A percentile compares a stretch with the other conserved stretches of the same genome.
Evolutionary conservation across 441 rosid genomes (phyloP).

Genomic region (Euphorbia celastroides): DNA sequence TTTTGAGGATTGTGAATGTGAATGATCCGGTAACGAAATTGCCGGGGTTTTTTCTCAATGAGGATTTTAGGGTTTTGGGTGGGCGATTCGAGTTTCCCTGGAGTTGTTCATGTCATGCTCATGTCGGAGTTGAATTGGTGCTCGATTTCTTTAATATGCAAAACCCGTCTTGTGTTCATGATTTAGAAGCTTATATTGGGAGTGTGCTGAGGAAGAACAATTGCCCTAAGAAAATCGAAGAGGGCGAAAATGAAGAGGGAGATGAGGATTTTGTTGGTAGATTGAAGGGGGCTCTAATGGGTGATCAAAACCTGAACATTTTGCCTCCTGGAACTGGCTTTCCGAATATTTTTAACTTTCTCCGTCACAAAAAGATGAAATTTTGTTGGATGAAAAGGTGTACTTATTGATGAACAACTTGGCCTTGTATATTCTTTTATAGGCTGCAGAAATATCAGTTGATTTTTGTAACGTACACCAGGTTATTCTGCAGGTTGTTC

Average conservation of each 20-base stretch:
- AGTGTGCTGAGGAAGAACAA: slow-evolving; percentile 27
- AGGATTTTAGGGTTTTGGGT: slow-evolving; percentile 65
- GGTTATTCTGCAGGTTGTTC: too few relatives aligned
- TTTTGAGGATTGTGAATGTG: slow-evolving; percentile 63
- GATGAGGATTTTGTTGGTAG: slow-evolving; percentile 24
- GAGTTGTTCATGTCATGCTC: slow-evolving; percentile 84
- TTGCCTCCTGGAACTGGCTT: slow-evolving; percentile 39
- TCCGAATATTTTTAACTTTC: slow-evolving; percentile 37
- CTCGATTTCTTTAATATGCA: slow-evolving; percentile 78
- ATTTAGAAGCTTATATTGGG: slow-evolving; percentile 63
- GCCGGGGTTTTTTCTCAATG: slow-evolving; percentile 76
- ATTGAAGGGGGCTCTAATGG: slow-evolving; percentile 36
- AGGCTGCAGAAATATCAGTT: background rate
- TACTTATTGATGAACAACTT: slow-evolving; percentile 21
- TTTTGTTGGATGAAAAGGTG: slow-evolving; percentile 11
- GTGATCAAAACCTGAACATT: slow-evolving; percentile 30
- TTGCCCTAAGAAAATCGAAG: slow-evolving; percentile 23
- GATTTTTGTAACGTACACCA: background rate
- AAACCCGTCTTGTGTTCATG: slow-evolving; percentile 85
- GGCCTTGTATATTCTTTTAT: slow-evolving; percentile 24
- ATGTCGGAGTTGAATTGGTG: slow-evolving; percentile 72
- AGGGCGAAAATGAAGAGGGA: slow-evolving; percentile 8
- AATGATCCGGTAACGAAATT: slow-evolving; percentile 73
- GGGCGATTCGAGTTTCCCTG: slow-evolving; percentile 68
- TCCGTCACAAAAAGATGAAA: slow-evolving; percentile 36